Evolutionary conservation across 208 protist species (phyloP).

Genomic region (Angomonas desouzai): DNA sequence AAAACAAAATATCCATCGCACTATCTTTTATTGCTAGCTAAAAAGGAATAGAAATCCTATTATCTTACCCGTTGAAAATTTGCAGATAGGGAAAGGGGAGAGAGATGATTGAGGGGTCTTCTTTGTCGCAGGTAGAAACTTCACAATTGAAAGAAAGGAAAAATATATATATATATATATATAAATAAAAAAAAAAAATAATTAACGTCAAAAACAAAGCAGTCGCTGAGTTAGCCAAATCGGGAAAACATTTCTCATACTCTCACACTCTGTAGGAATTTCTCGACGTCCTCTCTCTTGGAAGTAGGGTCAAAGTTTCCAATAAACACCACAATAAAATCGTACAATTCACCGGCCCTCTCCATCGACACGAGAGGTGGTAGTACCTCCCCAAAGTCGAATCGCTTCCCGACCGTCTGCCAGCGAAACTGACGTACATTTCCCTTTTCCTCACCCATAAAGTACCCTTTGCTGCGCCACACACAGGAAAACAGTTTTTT

Average conservation of each 20-base stretch:
- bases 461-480: conserved; percentile 63
- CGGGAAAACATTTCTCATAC: not conserved
- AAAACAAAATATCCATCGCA: not conserved
- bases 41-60: too few relatives aligned
- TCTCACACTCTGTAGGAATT: not conserved
- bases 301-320: conserved; percentile 19
- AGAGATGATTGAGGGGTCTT: too few relatives aligned
- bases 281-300: conserved; percentile 5
- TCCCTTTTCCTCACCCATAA: conserved; percentile 31
- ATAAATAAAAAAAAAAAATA: not conserved
- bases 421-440: conserved; percentile 30
- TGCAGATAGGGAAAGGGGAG: too few relatives aligned
- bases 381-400: conserved; percentile 42
- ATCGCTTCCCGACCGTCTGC: conserved; percentile 26
- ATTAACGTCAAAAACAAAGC: too few relatives aligned
- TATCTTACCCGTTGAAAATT: too few relatives aligned
- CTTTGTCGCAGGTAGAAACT: not conserved
- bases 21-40: not conserved
- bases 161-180: conserved; percentile 1
- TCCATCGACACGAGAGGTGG: conserved; percentile 26
- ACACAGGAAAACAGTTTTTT: conserved; percentile 25
- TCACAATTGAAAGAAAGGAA: not conserved
- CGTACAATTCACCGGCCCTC: not conserved
- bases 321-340: conserved; percentile 32
- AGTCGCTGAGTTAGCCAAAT: too few relatives aligned